Evolutionary conservation across 2,329 filamentous ascomycete genomes (phyloP).

Genomic region (Fusarium subglutinans): DNA sequence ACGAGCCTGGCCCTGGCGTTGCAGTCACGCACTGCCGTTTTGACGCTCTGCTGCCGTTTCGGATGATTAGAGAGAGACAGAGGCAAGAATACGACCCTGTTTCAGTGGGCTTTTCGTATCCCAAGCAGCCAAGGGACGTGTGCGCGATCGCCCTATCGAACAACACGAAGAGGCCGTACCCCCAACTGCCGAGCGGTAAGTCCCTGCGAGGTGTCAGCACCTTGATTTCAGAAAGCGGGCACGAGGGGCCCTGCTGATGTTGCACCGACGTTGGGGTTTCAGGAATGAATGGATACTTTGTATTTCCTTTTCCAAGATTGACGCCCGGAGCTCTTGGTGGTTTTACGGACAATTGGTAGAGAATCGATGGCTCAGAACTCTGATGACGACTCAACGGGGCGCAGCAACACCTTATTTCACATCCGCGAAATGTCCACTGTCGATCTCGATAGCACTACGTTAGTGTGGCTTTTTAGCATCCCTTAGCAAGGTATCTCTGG

Average conservation of each 20-base stretch:
- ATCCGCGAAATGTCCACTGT: slow-evolving; percentile 13
- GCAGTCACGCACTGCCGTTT: slow-evolving; percentile 17
- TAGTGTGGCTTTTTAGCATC: slow-evolving; percentile 1
- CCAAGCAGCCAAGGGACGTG: background rate
- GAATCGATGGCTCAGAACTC: background rate
- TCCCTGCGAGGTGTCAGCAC: slow-evolving; percentile 35
- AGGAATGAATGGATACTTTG: slow-evolving; percentile 8
- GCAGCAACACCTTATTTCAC: slow-evolving; percentile 33
- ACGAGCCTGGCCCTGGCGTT: slow-evolving; percentile 3
- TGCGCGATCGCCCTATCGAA: slow-evolving; percentile 9
- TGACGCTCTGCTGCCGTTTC: slow-evolving; percentile 22
- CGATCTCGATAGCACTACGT: slow-evolving; percentile 35
- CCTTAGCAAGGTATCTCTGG: slow-evolving; percentile 4
- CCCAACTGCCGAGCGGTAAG: slow-evolving; percentile 39
- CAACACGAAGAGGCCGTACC: background rate
- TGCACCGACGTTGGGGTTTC: slow-evolving; percentile 32
- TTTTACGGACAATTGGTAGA: background rate
- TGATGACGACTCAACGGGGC: slow-evolving; percentile 34
- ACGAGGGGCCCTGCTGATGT: background rate
- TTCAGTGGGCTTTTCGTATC: slow-evolving; percentile 18
- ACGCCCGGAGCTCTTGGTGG: slow-evolving; percentile 1
- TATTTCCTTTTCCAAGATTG: background rate
- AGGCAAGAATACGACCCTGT: slow-evolving; percentile 14
- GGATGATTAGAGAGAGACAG: background rate
- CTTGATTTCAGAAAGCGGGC: slow-evolving; percentile 26